Conservation (phyloP, 192 early-diverging fungal genomes). For the Coemansia sp. region DNA sequence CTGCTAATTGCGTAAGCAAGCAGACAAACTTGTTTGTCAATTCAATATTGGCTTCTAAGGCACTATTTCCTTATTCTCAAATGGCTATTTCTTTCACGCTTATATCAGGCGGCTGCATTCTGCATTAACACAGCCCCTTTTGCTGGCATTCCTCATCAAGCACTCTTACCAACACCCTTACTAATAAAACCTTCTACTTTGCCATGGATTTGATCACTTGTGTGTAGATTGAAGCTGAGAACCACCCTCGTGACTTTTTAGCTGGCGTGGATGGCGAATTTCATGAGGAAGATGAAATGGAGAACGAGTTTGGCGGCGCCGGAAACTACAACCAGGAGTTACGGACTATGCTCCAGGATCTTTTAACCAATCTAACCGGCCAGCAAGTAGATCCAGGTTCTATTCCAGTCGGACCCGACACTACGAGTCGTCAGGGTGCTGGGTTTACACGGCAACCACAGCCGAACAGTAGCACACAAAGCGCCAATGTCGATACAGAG, state of each 20-base stretch:
- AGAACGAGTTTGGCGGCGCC: constrained; percentile 56
- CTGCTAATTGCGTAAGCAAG: neutral
- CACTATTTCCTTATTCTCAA: neutral
- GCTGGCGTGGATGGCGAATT: constrained; percentile 16
- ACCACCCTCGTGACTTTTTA: constrained; percentile 50
- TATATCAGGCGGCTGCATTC: neutral
- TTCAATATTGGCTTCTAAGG: neutral
- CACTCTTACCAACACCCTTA: neutral
- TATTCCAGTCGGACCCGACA: neutral
- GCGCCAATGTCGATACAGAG: constrained; percentile 1
- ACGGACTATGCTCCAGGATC: constrained; percentile 42
- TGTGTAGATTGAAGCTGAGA: constrained; percentile 35
- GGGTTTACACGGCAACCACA: neutral
- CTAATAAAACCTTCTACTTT: neutral
- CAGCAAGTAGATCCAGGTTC: constrained; percentile 10
- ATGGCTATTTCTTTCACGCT: neutral
- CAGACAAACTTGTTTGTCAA: neutral
- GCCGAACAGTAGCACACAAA: constrained; percentile 3
- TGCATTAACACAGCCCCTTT: neutral
- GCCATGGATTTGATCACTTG: neutral
- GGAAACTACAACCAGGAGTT: constrained; percentile 55
- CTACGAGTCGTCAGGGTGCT: neutral
- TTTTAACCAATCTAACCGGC: constrained; percentile 38
- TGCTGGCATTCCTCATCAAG: neutral
- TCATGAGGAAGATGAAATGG: constrained; percentile 49